These are phyloP conservation scores for Craspedostauros australis DNA, from an alignment of 108 stramenopile species.

Conservation along the genomic window DNA sequence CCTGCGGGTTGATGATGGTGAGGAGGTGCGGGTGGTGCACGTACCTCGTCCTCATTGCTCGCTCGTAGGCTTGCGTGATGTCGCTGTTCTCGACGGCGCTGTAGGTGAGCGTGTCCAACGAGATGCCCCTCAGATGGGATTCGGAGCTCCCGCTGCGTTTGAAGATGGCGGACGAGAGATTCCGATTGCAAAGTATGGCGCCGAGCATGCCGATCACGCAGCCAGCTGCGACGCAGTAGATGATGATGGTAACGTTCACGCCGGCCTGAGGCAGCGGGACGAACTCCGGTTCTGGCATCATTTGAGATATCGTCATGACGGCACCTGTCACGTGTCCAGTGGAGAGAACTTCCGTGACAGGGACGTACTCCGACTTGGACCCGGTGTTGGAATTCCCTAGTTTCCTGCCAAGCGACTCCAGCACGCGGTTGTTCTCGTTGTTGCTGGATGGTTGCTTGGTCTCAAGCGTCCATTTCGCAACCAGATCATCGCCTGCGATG, in stretches of 20 bases:
- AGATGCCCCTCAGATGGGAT: slow-evolving; percentile 66
- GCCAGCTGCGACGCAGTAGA: slow-evolving; percentile 70
- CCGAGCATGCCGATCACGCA: slow-evolving; percentile 75
- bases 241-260: slow-evolving; percentile 67
- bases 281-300: slow-evolving; percentile 47
- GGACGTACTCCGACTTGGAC: slow-evolving; percentile 43
- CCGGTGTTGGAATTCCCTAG: slow-evolving; percentile 13
- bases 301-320: slow-evolving; percentile 85
- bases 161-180: slow-evolving; percentile 50
- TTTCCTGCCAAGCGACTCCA: too few species aligned
- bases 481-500: slow-evolving; percentile 88
- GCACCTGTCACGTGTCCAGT: slow-evolving; percentile 61
- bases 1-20: slow-evolving; percentile 91
- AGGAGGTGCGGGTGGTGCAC: slow-evolving; percentile 84
- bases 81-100: slow-evolving; percentile 58
- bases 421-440: too few species aligned
- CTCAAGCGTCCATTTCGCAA: slow-evolving; percentile 69
- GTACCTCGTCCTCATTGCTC: slow-evolving; percentile 88
- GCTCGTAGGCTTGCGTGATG: slow-evolving; percentile 74
- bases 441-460: slow-evolving; percentile 15
- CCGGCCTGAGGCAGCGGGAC: too few species aligned
- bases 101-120: slow-evolving; percentile 81
- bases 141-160: slow-evolving; percentile 52
- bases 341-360: slow-evolving; percentile 65
- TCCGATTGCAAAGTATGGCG: slow-evolving; percentile 72